These are phyloP conservation scores for Pythium insidiosum DNA, from an alignment of 352 stramenopile genomes.

Conservation along the genomic window DNA sequence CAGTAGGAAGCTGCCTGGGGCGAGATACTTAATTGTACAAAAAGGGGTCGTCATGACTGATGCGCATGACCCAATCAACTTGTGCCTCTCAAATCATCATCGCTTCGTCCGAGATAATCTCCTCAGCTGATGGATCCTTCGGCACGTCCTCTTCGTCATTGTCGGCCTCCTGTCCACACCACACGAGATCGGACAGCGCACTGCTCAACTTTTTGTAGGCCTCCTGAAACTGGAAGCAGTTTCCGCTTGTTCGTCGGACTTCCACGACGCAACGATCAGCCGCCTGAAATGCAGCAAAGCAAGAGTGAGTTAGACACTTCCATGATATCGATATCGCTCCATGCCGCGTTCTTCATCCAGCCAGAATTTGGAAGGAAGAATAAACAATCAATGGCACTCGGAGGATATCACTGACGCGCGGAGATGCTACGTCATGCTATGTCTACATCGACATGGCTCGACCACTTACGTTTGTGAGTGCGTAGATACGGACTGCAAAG, in stretches of 20 bases:
- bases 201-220: conserved; percentile 60
- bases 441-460: not conserved
- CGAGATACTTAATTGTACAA: too few species aligned
- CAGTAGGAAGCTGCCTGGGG: too few species aligned
- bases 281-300: conserved; percentile 14
- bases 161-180: conserved; percentile 25
- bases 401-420: too few species aligned
- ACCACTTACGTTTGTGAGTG: conserved; percentile 59
- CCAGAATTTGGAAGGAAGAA: too few species aligned
- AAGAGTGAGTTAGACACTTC: not conserved
- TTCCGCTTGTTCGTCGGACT: conserved; percentile 61
- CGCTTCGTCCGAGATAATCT: conserved; percentile 71
- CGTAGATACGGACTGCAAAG: conserved; percentile 56
- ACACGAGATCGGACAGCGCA: conserved; percentile 45
- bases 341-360: too few species aligned
- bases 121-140: conserved; percentile 15
- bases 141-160: conserved; percentile 15
- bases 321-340: too few species aligned
- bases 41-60: too few species aligned
- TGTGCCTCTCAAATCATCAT: conserved; percentile 72
- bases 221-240: conserved; percentile 65
- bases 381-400: not conserved
- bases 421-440: too few species aligned
- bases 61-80: not conserved
- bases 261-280: conserved; percentile 53